phyloP scores from a whole-genome alignment of 352 stramenopile genomes.

The Thalassiosira mediterranea region DNA sequence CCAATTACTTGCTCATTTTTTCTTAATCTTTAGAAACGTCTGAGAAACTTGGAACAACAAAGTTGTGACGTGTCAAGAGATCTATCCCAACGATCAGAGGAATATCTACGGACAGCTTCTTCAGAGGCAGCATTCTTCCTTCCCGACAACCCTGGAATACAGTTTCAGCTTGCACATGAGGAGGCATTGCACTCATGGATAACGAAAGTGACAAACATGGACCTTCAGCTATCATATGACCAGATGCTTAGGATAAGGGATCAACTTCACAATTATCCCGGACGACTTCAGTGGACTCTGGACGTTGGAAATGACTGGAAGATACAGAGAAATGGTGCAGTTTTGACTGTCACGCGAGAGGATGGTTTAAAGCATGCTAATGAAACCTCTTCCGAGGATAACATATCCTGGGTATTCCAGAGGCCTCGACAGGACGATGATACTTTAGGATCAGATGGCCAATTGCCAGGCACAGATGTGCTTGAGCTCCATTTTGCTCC shows the following conservation, averaged over 20 bases:
- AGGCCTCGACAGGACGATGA: background rate
- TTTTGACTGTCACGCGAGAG: slow-evolving; percentile 40
- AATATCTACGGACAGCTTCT: slow-evolving; percentile 55
- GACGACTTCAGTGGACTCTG: slow-evolving; percentile 67
- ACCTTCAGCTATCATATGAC: slow-evolving; percentile 63
- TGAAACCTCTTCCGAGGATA: background rate
- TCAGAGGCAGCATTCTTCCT: slow-evolving; percentile 32
- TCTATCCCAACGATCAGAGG: slow-evolving; percentile 49
- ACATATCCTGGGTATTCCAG: background rate
- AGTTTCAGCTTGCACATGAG: slow-evolving; percentile 59
- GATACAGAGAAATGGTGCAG: slow-evolving; percentile 61
- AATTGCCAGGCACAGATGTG: no score
- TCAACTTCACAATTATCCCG: slow-evolving; percentile 63
- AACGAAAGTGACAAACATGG: slow-evolving; percentile 13
- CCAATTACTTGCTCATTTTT: no score
- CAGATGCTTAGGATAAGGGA: slow-evolving; percentile 61
- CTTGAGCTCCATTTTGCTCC: slow-evolving; percentile 32
- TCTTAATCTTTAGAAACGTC: slow-evolving; percentile 64
- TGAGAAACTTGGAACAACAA: slow-evolving; percentile 70
- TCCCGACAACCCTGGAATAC: slow-evolving; percentile 8
- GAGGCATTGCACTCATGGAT: slow-evolving; percentile 74
- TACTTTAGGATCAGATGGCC: no score
- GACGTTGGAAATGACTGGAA: slow-evolving; percentile 66
- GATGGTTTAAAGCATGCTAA: slow-evolving; percentile 3
- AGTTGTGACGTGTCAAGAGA: slow-evolving; percentile 63